These are phyloP conservation scores for Boletellus ananas DNA, from an alignment of 768 basidiomycete species.

Conservation along the genomic window DNA sequence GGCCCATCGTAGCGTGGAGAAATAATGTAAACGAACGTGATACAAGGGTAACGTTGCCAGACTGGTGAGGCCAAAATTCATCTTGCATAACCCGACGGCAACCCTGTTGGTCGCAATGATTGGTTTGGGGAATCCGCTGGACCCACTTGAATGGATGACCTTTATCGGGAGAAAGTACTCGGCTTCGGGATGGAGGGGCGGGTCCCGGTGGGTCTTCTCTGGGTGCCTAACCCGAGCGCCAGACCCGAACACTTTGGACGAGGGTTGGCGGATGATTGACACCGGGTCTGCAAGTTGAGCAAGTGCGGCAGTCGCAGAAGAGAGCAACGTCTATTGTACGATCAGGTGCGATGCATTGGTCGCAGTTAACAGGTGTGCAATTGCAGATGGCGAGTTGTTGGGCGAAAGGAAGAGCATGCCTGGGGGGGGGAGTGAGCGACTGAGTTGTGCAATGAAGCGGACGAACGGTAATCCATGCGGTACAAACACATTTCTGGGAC, in stretches of 20 bases:
- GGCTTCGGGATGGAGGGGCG: constrained; percentile 18
- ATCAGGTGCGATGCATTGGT: constrained; percentile 23
- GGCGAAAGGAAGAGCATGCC: constrained; percentile 37
- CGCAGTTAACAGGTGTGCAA: constrained; percentile 39
- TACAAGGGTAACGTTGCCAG: constrained; percentile 31
- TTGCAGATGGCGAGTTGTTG: constrained; percentile 45
- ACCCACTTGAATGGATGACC: constrained; percentile 28
- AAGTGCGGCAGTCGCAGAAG: constrained; percentile 16
- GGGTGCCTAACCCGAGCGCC: constrained; percentile 13
- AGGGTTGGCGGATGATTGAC: constrained; percentile 21
- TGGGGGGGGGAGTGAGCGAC: constrained; percentile 1
- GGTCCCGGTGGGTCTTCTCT: constrained; percentile 23
- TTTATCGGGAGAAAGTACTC: constrained; percentile 20
- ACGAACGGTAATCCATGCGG: constrained; percentile 42
- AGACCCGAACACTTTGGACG: constrained; percentile 13
- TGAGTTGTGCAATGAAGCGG: not conserved
- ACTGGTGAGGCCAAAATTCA: constrained; percentile 25
- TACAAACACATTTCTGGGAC: constrained; percentile 15
- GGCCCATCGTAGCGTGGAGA: no score
- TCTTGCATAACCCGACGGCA: constrained; percentile 33
- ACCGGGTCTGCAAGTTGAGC: constrained; percentile 18
- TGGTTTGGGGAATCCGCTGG: constrained; percentile 49
- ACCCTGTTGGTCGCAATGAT: constrained; percentile 37
- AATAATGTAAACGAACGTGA: no score
- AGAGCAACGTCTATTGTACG: constrained; percentile 15